Evolutionary conservation across 768 basidiomycete species (phyloP), one percentile per base, ranked within the genome.

Genomic region (Agrocybe praecox): DNA sequence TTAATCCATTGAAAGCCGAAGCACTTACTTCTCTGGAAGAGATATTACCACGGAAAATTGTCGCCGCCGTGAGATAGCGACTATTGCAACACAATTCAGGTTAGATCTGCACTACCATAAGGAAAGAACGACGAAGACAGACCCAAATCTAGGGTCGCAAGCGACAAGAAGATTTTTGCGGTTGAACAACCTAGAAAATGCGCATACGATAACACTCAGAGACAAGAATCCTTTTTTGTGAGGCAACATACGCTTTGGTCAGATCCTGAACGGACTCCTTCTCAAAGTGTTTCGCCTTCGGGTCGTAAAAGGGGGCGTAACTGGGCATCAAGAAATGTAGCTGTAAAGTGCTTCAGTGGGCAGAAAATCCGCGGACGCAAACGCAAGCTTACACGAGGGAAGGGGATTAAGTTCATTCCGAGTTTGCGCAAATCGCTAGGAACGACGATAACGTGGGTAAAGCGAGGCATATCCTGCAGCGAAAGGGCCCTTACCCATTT

Each of bases 301-400:
- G 79, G 62, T 93, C 84, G 60, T 82, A 86, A 63, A 98, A 86
- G 0, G 97, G 97, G 0, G 94, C 94, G 69, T 94, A 97, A 62
- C 93, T 95, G 48, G 94, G 93, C 79, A 94, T 91, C 64, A 99
- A 83, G 84, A 98, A 99, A 71, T 99, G 96, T 51, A 98, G 83
- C 88, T 96, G 71, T 33, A 52, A 15, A 24, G 7, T 2, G 15
- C 12, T 19, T 19, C 66, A 46, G 15, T 19, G 6, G 9, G 24
- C 24, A 47, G n/a, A 51, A 54, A 26, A 21, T 56, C 29, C 14
- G 19, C 12, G 34, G 14, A 4, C 15, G 34, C 26, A 12, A 17
- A 19, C 36, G 15, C 6, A 18, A 21, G 73, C 84, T 51, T 71
- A 90, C 90, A 57, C 95, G 94, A 62, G 96, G 96, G 83, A 98